These are phyloP conservation scores for Cryptococcus sp. DNA, from an alignment of 1,284 basidiomycete species.

Conservation along the genomic window DNA sequence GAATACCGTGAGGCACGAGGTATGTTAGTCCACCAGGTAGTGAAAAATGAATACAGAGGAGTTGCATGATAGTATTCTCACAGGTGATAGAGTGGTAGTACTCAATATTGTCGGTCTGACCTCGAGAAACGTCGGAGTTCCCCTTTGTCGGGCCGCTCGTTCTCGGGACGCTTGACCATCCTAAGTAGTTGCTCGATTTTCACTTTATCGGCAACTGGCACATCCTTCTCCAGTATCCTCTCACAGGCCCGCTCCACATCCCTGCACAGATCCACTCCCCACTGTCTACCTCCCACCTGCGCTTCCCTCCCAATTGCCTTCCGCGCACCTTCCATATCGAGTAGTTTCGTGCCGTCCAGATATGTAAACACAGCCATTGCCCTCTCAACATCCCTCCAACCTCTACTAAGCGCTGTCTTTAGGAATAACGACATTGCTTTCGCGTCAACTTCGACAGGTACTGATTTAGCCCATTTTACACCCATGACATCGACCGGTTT, in stretches of 20 bases:
- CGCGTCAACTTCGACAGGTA: constrained; percentile 28
- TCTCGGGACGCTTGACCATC: too few relatives aligned
- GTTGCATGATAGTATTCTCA: too few relatives aligned
- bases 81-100: too few relatives aligned
- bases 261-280: constrained; percentile 7
- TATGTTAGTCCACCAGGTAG: too few relatives aligned
- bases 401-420: constrained; percentile 5
- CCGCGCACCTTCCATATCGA: background rate
- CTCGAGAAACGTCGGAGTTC: too few relatives aligned
- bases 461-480: constrained; percentile 12
- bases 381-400: background rate
- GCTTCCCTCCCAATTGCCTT: background rate
- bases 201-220: background rate
- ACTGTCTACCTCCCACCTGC: background rate
- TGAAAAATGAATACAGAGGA: too few relatives aligned
- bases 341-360: background rate
- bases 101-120: too few relatives aligned
- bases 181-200: background rate
- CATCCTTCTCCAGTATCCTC: constrained; percentile 1
- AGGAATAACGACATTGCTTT: constrained; percentile 11
- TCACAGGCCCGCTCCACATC: constrained; percentile 12
- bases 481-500: constrained; percentile 13
- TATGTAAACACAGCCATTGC: background rate
- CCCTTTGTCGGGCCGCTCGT: too few relatives aligned
- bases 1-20: too few relatives aligned